These are phyloP conservation scores for Rosa persica DNA, from an alignment of 306 rosid genomes.

Conservation along the genomic window DNA sequence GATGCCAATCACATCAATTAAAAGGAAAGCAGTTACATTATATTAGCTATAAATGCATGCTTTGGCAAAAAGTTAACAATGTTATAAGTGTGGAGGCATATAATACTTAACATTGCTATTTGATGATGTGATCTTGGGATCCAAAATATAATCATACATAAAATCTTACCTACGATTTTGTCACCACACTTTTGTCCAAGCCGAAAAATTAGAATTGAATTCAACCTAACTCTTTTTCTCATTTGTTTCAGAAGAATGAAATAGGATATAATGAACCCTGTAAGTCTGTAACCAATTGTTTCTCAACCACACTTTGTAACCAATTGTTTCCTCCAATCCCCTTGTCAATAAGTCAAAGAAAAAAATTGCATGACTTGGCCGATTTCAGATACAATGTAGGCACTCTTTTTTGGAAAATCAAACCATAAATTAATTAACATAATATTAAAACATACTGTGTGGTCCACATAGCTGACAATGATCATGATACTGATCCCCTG, in stretches of 20 bases:
- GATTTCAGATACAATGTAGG: conserved; percentile 21
- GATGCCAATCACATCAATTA: conserved; percentile 26
- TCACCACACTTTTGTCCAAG: conserved; percentile 11
- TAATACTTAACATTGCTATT: conserved; percentile 10
- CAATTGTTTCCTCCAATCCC: background rate
- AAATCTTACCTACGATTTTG: conserved; percentile 35
- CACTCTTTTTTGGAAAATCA: conserved; percentile 36
- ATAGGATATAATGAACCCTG: no score
- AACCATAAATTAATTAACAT: conserved; percentile 57
- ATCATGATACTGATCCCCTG: conserved; percentile 43
- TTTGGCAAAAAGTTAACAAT: background rate
- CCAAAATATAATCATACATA: background rate
- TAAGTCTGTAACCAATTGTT: background rate
- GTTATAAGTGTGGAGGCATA: conserved; percentile 27
- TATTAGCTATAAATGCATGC: conserved; percentile 10
- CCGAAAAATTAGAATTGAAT: background rate
- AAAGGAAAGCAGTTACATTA: conserved; percentile 16
- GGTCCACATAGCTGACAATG: conserved; percentile 47
- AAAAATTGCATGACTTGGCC: conserved; percentile 6
- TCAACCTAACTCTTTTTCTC: background rate
- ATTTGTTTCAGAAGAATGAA: no score
- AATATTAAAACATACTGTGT: conserved; percentile 38
- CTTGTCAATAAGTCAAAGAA: background rate
- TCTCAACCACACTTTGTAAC: background rate
- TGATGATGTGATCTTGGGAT: conserved; percentile 33